These are phyloP conservation scores for Tricladium varicosporioides DNA, from an alignment of 2,329 filamentous ascomycete species.

Conservation along the genomic window DNA sequence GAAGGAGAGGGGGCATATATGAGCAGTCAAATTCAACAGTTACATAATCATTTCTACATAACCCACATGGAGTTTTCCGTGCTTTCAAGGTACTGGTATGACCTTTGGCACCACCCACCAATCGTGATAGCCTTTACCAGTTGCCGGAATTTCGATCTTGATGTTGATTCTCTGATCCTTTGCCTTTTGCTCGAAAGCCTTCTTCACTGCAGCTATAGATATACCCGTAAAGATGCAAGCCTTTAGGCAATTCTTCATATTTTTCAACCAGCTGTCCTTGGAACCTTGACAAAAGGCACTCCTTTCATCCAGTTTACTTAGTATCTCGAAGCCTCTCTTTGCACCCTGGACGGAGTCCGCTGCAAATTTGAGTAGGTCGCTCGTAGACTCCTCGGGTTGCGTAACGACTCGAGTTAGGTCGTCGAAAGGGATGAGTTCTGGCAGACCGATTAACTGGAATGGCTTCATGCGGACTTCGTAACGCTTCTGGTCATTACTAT, in stretches of 20 bases:
- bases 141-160: constrained; percentile 50
- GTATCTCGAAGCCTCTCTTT: constrained; percentile 54
- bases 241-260: constrained; percentile 59
- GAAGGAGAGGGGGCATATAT: no score
- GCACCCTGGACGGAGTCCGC: constrained; percentile 34
- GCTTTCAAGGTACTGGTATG: constrained; percentile 11
- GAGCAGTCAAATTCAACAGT: no score
- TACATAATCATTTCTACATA: no score
- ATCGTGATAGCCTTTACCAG: constrained; percentile 57
- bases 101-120: constrained; percentile 61
- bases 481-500: constrained; percentile 54
- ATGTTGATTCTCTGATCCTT: constrained; percentile 35
- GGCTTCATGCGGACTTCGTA: constrained; percentile 73
- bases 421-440: constrained; percentile 54
- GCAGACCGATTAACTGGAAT: constrained; percentile 58
- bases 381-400: constrained; percentile 38
- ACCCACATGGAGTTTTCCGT: no score
- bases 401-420: constrained; percentile 46
- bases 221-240: constrained; percentile 71
- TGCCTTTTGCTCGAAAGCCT: constrained; percentile 45
- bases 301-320: constrained; percentile 49
- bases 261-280: constrained; percentile 60
- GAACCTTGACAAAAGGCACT: constrained; percentile 56
- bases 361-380: constrained; percentile 35
- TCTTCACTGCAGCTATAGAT: constrained; percentile 58